Evolutionary conservation across 352 stramenopile genomes (phyloP), one percentile per base, ranked within the genome.

Genomic region (Phytopythium vexans): DNA sequence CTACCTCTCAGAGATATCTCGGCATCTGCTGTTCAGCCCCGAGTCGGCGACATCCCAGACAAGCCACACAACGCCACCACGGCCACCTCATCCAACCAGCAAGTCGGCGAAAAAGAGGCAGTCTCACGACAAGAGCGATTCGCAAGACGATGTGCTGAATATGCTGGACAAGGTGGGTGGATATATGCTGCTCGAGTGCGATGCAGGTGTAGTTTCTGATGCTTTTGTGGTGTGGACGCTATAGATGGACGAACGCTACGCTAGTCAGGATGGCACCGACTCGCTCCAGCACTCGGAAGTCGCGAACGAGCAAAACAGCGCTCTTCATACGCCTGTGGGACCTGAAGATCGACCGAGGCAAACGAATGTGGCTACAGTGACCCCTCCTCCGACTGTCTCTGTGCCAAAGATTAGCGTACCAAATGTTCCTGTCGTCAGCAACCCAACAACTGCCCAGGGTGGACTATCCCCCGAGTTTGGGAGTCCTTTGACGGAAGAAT

Each of bases 401-500:
- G 21, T 27, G 21, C 21, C 21, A 27, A 27, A 27, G 21, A 27
- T 27, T 2, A 27, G 21, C 21, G 21, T 27, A 27, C 21, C 21
- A 27, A 27, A 27, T 27, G 21, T 27, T 2, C 21, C 21, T 27
- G 21, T 27, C 21, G 2, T 2, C 21, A 27, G 21, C 21, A 27
- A 27, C 21, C 21, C 21, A 27, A 27, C 21, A 27, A 27, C 21
- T 27, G 21, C 1, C 21, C 1, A 27, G 1, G 44, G 44, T n/a
- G 16, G 32, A 14, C 36, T 75, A 49, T 67, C 64, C 11, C 49
- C 58, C 8, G 80, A 89, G 37, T 72, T 75, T 27, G 84, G 82
- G 36, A 79, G 71, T 16, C 77, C 83, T 32, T 70, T 94, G n/a
- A 89, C 81, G 4, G 77, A 85, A 15, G 84, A 94, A 39, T 86